Evolutionary conservation across 2,329 filamentous ascomycete genomes (phyloP), one percentile per base, ranked within the genome.

Genomic region (Cladosporium cucumerinum): DNA sequence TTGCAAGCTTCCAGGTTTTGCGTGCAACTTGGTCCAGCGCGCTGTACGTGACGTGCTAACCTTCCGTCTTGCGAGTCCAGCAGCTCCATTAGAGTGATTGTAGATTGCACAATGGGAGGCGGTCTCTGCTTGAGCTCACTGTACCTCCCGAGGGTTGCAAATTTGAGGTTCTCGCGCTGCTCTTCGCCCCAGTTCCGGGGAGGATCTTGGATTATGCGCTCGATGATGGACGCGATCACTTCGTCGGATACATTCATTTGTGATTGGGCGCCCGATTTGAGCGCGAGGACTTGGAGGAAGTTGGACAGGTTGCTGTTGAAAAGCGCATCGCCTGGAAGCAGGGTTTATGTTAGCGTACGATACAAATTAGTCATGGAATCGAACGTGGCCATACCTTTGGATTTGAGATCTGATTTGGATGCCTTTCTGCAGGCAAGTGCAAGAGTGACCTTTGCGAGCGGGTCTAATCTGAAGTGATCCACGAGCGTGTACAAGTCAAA

Each of bases 401-500:
- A 89, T 74, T 92, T 91, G 61, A 99, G 80, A 76, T 97, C 93
- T 65, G 87, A 80, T 72, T 91, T 92, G 48, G 86, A 86, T n/a
- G 89, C 88, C 67, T 88, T 86, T 78, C 94, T 96, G 78, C 97
- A 97, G 5, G 94, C 92, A 65, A 97, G 82, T 58, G 92, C 92
- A 68, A 99, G 84, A 67, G 96, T 86, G 48, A 92, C 91, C 82
- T 96, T 96, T 73, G 93, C 88, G 55, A 97, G 78, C 11, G 92
- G 88, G 79, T 97, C 93, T 62, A 97, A 84, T 76, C 93, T 93
- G 82, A 99, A 99, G 77, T 98, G 93, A 69, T 96, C 91, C 84
- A 98, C 89, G 76, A 99, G 98, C 1, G 90, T 91, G 2, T 91
- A 90, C n/a, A 99, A 85, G 75, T 99, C 94, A 73, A 99, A 97